A percentile compares a stretch with the other conserved stretches of the same genome.
Evolutionary conservation across 73 alveolate species (phyloP).

Genomic region (Durusdinium trenchii): DNA sequence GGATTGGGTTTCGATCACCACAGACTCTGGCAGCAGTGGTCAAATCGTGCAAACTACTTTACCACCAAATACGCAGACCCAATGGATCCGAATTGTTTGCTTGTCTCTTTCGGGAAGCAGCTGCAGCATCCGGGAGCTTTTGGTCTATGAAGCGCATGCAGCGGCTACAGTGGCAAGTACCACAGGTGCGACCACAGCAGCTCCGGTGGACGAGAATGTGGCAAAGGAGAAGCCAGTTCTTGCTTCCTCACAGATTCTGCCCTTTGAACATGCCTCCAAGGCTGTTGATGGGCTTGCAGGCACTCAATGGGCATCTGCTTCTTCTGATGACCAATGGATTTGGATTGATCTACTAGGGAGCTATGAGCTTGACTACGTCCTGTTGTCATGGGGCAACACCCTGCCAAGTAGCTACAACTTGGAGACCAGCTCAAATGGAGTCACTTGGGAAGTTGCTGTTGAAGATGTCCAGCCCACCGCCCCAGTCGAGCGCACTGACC

Average conservation of each 20-base stretch:
- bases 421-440: not conserved
- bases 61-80: not conserved
- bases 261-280: not conserved
- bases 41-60: not conserved
- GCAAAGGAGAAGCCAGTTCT: not conserved
- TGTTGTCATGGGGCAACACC: not conserved
- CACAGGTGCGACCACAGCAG: not conserved
- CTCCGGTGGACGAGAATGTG: not conserved
- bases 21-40: not conserved
- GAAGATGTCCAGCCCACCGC: not conserved
- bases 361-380: not conserved
- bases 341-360: not conserved
- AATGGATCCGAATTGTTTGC: not conserved
- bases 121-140: slow-evolving; percentile 11
- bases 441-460: not conserved
- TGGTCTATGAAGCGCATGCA: not conserved
- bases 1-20: not conserved
- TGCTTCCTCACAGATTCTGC: not conserved
- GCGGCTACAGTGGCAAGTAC: not conserved
- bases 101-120: not conserved
- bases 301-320: slow-evolving; percentile 32
- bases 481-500: not conserved
- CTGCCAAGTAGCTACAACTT: not conserved
- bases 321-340: not conserved
- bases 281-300: not conserved